A percentile compares a stretch with the other conserved stretches of the same genome.
phyloP scores from a whole-genome alignment of 768 basidiomycete genomes.

The Kwoniella sp. region DNA sequence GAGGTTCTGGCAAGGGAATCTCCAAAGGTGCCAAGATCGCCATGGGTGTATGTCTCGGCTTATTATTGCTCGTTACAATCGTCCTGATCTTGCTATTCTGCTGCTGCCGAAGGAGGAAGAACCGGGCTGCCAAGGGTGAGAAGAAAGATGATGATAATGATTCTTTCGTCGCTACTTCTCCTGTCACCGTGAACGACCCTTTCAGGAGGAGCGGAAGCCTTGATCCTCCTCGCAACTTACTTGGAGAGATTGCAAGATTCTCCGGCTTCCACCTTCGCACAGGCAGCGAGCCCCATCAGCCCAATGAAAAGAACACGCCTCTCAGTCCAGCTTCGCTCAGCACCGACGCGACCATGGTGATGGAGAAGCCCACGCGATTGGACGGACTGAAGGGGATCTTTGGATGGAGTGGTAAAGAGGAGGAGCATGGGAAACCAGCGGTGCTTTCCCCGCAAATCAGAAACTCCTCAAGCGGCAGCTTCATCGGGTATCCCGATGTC shows the following conservation, averaged over 20 bases:
- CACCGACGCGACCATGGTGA: conserved; percentile 28
- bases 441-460: conserved; percentile 25
- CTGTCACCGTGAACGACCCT: conserved; percentile 33
- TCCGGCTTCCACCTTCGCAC: conserved; percentile 36
- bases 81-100: conserved; percentile 48
- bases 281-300: conserved; percentile 15
- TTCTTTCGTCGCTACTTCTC: conserved; percentile 51
- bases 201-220: conserved; percentile 36
- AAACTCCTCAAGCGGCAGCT: conserved; percentile 23
- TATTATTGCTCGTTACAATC: conserved; percentile 42
- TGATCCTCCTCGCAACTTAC: conserved; percentile 37
- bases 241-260: conserved; percentile 47
- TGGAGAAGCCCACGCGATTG: conserved; percentile 44
- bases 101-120: conserved; percentile 44
- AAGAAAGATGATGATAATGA: conserved; percentile 45
- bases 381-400: conserved; percentile 52
- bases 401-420: conserved; percentile 34
- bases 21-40: conserved; percentile 53
- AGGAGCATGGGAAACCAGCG: conserved; percentile 23
- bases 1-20: conserved; percentile 34
- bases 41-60: conserved; percentile 50
- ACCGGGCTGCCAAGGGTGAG: conserved; percentile 17
- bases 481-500: conserved; percentile 50
- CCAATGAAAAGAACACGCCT: conserved; percentile 11
- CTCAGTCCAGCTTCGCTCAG: conserved; percentile 21